phyloP scores from a whole-genome alignment of 176 grass and related monocot species.

The Elymus sibiricus region DNA sequence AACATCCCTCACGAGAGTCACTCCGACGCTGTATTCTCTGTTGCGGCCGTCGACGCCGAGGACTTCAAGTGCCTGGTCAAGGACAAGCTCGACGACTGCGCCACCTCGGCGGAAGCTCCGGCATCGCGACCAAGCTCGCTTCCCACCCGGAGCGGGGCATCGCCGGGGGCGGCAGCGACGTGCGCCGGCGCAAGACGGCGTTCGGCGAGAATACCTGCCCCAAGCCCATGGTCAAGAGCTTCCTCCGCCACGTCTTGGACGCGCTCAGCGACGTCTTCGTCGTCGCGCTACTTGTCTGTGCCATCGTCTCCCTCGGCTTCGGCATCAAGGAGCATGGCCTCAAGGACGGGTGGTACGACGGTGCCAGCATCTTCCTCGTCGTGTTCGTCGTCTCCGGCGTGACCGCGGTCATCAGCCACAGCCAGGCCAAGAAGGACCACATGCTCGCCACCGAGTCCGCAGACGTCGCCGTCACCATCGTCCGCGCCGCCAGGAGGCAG shows the following conservation, averaged over 20 bases:
- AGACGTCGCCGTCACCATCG: conserved; percentile 41
- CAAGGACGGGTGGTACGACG: conserved; percentile 78
- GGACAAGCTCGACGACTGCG: neutral
- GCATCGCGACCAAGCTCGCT: conserved; percentile 10
- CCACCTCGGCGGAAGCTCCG: conserved; percentile 26
- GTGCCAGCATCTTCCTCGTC: conserved; percentile 69
- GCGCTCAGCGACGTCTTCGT: conserved; percentile 60
- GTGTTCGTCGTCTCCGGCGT: conserved; percentile 50
- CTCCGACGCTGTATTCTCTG: no score
- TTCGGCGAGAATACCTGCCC: conserved; percentile 66
- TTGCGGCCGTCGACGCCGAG: no score
- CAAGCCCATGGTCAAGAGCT: conserved; percentile 45
- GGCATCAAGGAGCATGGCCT: no score
- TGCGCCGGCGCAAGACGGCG: conserved; percentile 24
- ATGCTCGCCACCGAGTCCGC: conserved; percentile 39
- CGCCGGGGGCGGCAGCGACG: conserved; percentile 39
- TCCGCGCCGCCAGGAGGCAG: no score
- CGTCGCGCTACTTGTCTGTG: conserved; percentile 46
- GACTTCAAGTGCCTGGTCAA: conserved; percentile 28
- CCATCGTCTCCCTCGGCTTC: conserved; percentile 60
- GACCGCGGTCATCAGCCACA: conserved; percentile 57
- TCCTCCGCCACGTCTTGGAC: conserved; percentile 45
- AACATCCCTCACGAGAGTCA: no score
- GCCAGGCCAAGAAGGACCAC: conserved; percentile 52
- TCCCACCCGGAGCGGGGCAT: conserved; percentile 46